phyloP scores from a whole-genome alignment of 176 grass and related monocot species.

The sorghum (Sorghum bicolor) region Sorghum_bicolor_NCBIv3 NC_012871.2:67140501-67141000 shows the following conservation, averaged over 20 bases:
- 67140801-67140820: background rate
- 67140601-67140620: background rate
- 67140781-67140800: background rate
- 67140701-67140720: background rate
- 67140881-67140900: no score
- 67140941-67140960: background rate
- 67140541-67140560: constrained; percentile 31
- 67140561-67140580: background rate
- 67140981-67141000: background rate
- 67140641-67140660: constrained; percentile 8
- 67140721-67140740: constrained; percentile 20
- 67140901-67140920: no score
- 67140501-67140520: background rate
- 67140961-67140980: background rate
- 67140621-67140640: constrained; percentile 22
- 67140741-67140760: background rate
- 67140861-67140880: no score
- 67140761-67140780: background rate
- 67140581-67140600: background rate
- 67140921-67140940: background rate
- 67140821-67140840: no score
- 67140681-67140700: background rate
- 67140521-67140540: constrained; percentile 32
- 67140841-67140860: no score
- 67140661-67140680: background rate